These are phyloP conservation scores for Thermomyces lanuginosus DNA, from an alignment of 2,329 filamentous ascomycete species.

Conservation along the genomic window DNA sequence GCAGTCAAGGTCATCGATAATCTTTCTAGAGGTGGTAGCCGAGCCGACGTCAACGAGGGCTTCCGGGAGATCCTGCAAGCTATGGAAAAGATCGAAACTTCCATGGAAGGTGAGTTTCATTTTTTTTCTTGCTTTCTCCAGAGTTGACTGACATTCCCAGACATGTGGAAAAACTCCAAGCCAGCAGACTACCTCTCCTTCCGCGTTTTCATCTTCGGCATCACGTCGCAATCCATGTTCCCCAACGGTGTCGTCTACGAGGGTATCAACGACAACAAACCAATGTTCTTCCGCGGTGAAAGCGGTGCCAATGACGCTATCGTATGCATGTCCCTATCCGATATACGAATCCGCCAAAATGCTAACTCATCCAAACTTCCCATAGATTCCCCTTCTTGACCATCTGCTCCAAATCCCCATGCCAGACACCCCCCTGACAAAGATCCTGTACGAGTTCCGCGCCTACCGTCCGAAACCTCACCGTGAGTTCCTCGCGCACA, in stretches of 20 bases:
- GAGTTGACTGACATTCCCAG: slow-evolving; percentile 17
- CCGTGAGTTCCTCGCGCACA: slow-evolving; percentile 63
- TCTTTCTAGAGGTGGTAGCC: slow-evolving; percentile 32
- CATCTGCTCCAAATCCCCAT: slow-evolving; percentile 73
- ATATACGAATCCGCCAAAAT: not conserved
- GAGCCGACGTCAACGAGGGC: slow-evolving; percentile 47
- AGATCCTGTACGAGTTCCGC: slow-evolving; percentile 76
- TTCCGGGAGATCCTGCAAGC: slow-evolving; percentile 45
- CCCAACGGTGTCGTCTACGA: slow-evolving; percentile 82
- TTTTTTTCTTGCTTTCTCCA: not conserved
- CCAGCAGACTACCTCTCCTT: slow-evolving; percentile 74
- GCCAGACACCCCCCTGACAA: slow-evolving; percentile 76
- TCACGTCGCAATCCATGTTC: slow-evolving; percentile 88
- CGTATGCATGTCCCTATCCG: slow-evolving; percentile 25
- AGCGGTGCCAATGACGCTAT: slow-evolving; percentile 91
- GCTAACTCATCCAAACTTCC: not conserved
- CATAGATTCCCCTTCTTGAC: slow-evolving; percentile 64
- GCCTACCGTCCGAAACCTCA: slow-evolving; percentile 81
- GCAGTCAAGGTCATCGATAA: slow-evolving; percentile 50
- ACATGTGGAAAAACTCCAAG: slow-evolving; percentile 81
- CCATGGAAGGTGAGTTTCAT: slow-evolving; percentile 51
- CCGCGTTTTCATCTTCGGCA: slow-evolving; percentile 93
- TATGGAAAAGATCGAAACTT: slow-evolving; percentile 54
- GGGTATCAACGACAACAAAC: slow-evolving; percentile 54
- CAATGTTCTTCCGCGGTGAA: slow-evolving; percentile 75